A percentile compares a stretch with the other conserved stretches of the same genome.
Conservation (phyloP, 176 grass and related monocot species). For the Urochloa ruziziensis region DNA sequence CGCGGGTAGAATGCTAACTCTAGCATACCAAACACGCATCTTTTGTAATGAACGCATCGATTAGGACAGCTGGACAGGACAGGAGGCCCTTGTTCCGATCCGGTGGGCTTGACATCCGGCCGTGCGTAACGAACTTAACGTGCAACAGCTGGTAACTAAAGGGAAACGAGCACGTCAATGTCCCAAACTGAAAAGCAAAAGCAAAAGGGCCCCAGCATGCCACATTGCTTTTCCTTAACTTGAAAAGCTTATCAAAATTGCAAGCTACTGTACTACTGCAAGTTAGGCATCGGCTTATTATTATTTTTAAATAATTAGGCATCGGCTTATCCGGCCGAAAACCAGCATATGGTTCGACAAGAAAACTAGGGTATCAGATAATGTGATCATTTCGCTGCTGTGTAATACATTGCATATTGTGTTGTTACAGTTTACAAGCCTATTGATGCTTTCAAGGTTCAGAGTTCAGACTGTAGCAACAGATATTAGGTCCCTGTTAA, state of each 20-base stretch:
- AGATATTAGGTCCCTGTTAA: no score
- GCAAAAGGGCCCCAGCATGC: neutral
- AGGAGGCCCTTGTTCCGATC: neutral
- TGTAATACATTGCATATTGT: rapidly evolving
- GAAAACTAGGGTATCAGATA: neutral
- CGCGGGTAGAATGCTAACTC: neutral
- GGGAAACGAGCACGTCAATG: slow-evolving; percentile 26
- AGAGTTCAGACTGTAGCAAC: neutral
- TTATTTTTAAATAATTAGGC: no score
- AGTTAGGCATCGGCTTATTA: neutral
- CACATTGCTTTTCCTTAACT: slow-evolving; percentile 35
- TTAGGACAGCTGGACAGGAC: neutral
- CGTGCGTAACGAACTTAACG: slow-evolving; percentile 8
- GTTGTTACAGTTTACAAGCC: neutral
- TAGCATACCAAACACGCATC: slow-evolving; percentile 33
- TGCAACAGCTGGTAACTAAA: neutral
- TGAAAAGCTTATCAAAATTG: neutral
- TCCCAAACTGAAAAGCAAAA: slow-evolving; percentile 7
- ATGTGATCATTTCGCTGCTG: neutral
- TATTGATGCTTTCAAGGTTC: neutral
- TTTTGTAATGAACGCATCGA: neutral
- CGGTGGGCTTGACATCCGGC: neutral
- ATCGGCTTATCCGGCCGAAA: neutral
- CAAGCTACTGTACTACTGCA: neutral
- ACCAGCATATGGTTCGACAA: neutral